A percentile compares a stretch with the other conserved stretches of the same genome.
Evolutionary conservation across 1,284 basidiomycete genomes (phyloP).

Genomic region (Takashimella tepidaria): DNA sequence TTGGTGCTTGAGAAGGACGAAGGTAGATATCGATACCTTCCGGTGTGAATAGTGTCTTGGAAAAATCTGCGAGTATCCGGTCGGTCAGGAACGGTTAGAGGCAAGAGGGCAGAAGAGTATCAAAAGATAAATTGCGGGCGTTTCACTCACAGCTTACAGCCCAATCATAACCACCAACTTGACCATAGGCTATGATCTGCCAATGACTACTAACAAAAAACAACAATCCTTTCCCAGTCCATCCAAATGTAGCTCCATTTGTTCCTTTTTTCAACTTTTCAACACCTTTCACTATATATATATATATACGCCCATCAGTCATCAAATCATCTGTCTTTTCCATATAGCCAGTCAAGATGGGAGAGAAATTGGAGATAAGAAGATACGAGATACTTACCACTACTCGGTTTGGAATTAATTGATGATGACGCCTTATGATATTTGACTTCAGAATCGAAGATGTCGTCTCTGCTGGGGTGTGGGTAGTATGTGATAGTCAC

Average conservation of each 20-base stretch:
- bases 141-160: constrained; percentile 49
- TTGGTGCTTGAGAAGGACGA: too few relatives aligned
- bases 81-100: background rate
- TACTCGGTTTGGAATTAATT: constrained; percentile 35
- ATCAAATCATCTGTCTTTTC: too few relatives aligned
- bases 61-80: constrained; percentile 44
- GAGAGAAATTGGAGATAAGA: background rate
- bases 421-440: constrained; percentile 41
- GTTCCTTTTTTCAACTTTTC: constrained; percentile 24
- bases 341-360: background rate
- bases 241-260: constrained; percentile 49
- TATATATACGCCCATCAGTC: too few relatives aligned
- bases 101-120: background rate
- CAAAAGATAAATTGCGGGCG: background rate
- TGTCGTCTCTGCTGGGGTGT: constrained; percentile 17
- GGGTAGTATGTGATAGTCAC: constrained; percentile 52
- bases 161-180: constrained; percentile 46
- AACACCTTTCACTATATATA: constrained; percentile 46
- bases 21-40: constrained; percentile 54
- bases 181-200: constrained; percentile 52
- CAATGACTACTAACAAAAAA: constrained; percentile 51
- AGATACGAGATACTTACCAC: constrained; percentile 18
- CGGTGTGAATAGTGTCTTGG: constrained; percentile 55
- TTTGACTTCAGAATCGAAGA: constrained; percentile 49
- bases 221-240: constrained; percentile 52